A percentile compares a stretch with the other conserved stretches of the same genome.
Evolutionary conservation across 2,329 filamentous ascomycete genomes (phyloP).

Genomic region (Microsporum canis): DNA sequence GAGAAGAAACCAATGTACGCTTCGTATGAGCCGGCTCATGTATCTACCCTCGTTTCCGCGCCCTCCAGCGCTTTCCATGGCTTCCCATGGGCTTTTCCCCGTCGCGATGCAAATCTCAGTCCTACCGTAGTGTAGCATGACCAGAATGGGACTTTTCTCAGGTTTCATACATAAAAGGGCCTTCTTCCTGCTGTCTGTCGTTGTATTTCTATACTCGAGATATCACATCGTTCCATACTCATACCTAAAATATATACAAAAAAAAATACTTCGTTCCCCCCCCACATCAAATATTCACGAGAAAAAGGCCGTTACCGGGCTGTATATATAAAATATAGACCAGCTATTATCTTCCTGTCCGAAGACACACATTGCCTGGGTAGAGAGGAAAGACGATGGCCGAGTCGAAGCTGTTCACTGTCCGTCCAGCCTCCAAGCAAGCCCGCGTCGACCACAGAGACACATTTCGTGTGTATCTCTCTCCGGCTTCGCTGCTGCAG

Average conservation of each 20-base stretch:
- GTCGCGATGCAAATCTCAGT: background rate
- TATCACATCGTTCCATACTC: no score
- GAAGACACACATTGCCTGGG: background rate
- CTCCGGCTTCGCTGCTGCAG: conserved; percentile 44
- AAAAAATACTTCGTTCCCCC: no score
- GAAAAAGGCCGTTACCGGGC: no score
- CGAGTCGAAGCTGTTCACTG: conserved; percentile 32
- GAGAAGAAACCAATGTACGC: background rate
- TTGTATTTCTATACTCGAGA: background rate
- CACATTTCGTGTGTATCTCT: conserved; percentile 49
- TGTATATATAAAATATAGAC: background rate
- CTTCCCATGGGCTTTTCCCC: background rate
- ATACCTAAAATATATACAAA: no score
- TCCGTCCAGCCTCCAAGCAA: conserved; percentile 43
- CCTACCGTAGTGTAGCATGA: background rate
- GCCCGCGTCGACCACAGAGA: conserved; percentile 41
- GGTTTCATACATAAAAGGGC: background rate
- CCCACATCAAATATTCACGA: no score
- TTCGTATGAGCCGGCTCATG: background rate
- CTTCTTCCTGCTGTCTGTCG: background rate
- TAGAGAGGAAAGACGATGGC: background rate
- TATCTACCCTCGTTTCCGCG: background rate
- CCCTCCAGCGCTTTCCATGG: background rate
- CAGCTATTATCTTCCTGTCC: background rate
- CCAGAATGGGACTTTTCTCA: background rate